Evolutionary conservation across 495 filamentous ascomycete species (phyloP).

Genomic region (Cetradonia linearis): DNA sequence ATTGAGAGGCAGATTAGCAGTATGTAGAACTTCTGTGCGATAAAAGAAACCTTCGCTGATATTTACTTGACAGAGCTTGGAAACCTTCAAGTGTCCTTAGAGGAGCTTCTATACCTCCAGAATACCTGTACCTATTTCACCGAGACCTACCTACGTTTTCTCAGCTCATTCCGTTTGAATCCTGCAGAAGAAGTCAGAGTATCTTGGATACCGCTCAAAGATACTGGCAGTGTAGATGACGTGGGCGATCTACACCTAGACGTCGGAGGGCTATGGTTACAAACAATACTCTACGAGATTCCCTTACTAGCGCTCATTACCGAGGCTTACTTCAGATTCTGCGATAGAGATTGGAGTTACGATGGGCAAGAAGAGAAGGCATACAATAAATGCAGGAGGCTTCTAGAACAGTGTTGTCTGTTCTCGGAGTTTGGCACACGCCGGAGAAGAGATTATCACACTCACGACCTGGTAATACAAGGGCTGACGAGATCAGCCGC

Average conservation of each 20-base stretch:
- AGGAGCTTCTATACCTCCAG: conserved; percentile 72
- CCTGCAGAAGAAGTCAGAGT: conserved; percentile 70
- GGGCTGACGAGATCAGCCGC: conserved; percentile 66
- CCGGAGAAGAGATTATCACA: conserved; percentile 79
- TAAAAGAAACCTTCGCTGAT: neutral
- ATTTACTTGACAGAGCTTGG: conserved; percentile 52
- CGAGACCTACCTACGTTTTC: conserved; percentile 64
- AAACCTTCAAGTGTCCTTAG: conserved; percentile 61
- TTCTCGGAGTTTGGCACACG: conserved; percentile 92
- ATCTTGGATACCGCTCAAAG: conserved; percentile 53
- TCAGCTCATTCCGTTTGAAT: conserved; percentile 67
- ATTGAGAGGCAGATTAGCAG: conserved; percentile 70
- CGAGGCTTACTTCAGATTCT: conserved; percentile 95
- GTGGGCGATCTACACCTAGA: conserved; percentile 63
- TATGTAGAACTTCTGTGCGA: conserved; percentile 28
- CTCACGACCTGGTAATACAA: conserved; percentile 85
- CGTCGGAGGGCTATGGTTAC: conserved; percentile 76
- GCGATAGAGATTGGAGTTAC: conserved; percentile 81
- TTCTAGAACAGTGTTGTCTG: conserved; percentile 72
- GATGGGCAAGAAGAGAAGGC: conserved; percentile 77
- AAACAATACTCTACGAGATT: conserved; percentile 96
- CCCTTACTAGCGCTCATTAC: conserved; percentile 83
- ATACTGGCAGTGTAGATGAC: conserved; percentile 57
- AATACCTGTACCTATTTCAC: conserved; percentile 73
- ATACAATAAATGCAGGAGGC: conserved; percentile 58